Percentiles rank a stretch among this genome's conserved stretches.
phyloP scores from a whole-genome alignment of 202 grass and related monocot genomes.

The Brachypodium distachyon region DNA sequence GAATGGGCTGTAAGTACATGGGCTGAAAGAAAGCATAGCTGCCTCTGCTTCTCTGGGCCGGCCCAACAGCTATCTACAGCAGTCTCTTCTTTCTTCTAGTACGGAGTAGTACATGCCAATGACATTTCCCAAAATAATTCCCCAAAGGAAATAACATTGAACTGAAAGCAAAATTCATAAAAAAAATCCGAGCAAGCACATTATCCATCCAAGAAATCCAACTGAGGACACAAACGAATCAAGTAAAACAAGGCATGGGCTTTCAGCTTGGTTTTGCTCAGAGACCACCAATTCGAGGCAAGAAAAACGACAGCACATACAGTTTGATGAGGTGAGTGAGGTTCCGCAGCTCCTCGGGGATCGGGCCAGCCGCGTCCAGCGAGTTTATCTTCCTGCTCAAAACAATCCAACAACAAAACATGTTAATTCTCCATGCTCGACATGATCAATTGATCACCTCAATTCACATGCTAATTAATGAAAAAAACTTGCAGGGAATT shows the following conservation, averaged over 20 bases:
- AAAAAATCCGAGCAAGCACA: too few relatives aligned
- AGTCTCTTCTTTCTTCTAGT: background rate
- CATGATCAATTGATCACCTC: too few relatives aligned
- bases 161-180: background rate
- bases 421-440: background rate
- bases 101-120: too few relatives aligned
- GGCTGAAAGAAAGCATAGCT: background rate
- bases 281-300: background rate
- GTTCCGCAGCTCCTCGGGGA: slow-evolving; percentile 64
- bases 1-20: background rate
- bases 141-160: too few relatives aligned
- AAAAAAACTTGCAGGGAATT: too few relatives aligned
- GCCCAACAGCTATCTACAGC: background rate
- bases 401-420: background rate
- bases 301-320: slow-evolving; percentile 21
- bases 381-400: slow-evolving; percentile 50
- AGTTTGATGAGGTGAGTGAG: slow-evolving; percentile 55
- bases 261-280: background rate
- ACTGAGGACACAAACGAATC: background rate
- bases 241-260: background rate
- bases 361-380: slow-evolving; percentile 49
- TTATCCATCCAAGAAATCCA: background rate
- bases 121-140: too few relatives aligned
- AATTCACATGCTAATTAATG: too few relatives aligned
- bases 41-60: background rate